Conservation (phyloP, 805 yeast genomes). For the Teunomyces pallodes region DNA sequence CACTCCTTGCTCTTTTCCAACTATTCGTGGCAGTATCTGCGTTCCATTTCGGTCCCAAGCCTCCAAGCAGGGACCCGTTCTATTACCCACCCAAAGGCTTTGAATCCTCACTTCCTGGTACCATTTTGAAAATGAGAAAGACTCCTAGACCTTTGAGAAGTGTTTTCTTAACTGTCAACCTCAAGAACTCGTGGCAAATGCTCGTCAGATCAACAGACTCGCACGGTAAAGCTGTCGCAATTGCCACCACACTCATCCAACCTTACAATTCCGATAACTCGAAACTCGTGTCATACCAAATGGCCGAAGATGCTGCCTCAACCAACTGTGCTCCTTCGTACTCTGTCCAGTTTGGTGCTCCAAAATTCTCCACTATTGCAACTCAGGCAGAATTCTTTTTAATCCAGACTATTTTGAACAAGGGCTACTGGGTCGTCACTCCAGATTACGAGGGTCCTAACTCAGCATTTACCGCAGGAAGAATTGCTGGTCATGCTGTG, state of each 20-base stretch:
- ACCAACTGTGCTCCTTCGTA: slow-evolving; percentile 22
- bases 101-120: slow-evolving; percentile 19
- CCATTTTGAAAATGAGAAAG: slow-evolving; percentile 20
- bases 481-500: slow-evolving; percentile 17
- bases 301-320: slow-evolving; percentile 19
- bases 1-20: background rate
- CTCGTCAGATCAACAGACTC: slow-evolving; percentile 21
- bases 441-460: slow-evolving; percentile 22
- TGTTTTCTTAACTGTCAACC: slow-evolving; percentile 16
- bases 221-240: slow-evolving; percentile 16
- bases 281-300: slow-evolving; percentile 19
- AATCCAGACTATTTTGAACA: slow-evolving; percentile 13
- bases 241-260: slow-evolving; percentile 19
- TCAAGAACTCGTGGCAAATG: slow-evolving; percentile 19
- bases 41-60: background rate
- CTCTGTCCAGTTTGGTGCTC: slow-evolving; percentile 6
- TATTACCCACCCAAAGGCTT: slow-evolving; percentile 22
- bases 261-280: slow-evolving; percentile 23
- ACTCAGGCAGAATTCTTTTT: slow-evolving; percentile 14
- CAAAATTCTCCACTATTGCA: slow-evolving; percentile 6
- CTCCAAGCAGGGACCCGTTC: slow-evolving; percentile 18
- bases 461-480: slow-evolving; percentile 18
- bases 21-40: background rate
- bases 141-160: slow-evolving; percentile 18
- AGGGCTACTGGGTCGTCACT: slow-evolving; percentile 18